Conservation (phyloP, 805 yeast species). For the Zygoascus tannicola region DNA sequence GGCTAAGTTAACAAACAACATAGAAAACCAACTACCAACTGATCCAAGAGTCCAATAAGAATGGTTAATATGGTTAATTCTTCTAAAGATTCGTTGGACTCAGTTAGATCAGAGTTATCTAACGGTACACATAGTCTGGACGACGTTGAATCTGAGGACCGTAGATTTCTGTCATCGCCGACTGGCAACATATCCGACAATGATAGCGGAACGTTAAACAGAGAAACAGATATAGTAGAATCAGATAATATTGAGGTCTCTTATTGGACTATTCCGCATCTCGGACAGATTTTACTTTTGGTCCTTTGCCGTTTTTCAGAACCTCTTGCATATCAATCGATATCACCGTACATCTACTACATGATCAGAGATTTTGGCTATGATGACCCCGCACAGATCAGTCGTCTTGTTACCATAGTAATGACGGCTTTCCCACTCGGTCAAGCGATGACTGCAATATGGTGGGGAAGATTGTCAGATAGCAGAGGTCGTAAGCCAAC, state of each 20-base stretch:
- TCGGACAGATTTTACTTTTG: slow-evolving; percentile 17
- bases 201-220: too few relatives aligned
- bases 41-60: too few relatives aligned
- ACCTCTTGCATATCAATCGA: slow-evolving; percentile 54
- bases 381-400: slow-evolving; percentile 17
- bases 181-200: too few relatives aligned
- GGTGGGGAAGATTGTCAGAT: slow-evolving; percentile 52
- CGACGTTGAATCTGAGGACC: too few relatives aligned
- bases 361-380: slow-evolving; percentile 50
- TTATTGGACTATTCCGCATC: slow-evolving; percentile 19
- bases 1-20: too few relatives aligned
- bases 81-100: too few relatives aligned
- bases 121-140: too few relatives aligned
- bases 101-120: too few relatives aligned
- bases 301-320: slow-evolving; percentile 39
- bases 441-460: slow-evolving; percentile 47
- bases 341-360: slow-evolving; percentile 55
- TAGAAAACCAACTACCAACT: too few relatives aligned
- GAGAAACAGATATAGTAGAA: not conserved
- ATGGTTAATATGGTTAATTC: too few relatives aligned
- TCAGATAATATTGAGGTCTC: slow-evolving; percentile 2
- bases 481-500: slow-evolving; percentile 47
- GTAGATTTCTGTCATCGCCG: too few relatives aligned
- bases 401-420: slow-evolving; percentile 36
- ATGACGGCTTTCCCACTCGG: slow-evolving; percentile 52